Evolutionary conservation across 768 basidiomycete genomes (phyloP), one percentile per base, ranked within the genome.

Genomic region (Podaxis sp.): DNA sequence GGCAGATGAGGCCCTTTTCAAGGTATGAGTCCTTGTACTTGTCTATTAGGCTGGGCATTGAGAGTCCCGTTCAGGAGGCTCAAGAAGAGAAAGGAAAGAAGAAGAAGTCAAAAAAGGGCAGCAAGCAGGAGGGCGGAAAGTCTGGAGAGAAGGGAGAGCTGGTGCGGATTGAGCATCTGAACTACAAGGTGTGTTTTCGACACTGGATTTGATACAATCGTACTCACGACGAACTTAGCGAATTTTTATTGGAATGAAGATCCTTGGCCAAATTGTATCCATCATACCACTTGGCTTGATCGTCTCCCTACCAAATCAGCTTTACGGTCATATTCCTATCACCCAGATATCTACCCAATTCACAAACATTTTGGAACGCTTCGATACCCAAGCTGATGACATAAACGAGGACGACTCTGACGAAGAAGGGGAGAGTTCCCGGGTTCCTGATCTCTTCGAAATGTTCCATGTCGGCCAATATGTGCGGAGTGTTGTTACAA

Each of bases 231-330:
- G 65, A n/a, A 68, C 41, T 26, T 68, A 96, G 93, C 87, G 94
- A 67, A 78, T 97, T 12, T 76, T 80, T 49, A 78, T 87, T 38
- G 96, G 95, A 40, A 95, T 94, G 84, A 94, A 88, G 71, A 82
- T 98, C 22, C 78, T 99, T 38, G 89, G 88, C n/a, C 91, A 95
- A 76, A 84, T 99, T 56, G 82, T 93, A 67, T 84, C 90, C 28
- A 84, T 99, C 57, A 87, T 93, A 65, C 92, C 96, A 11, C 86
- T 99, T 38, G 90, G 93, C 50, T 83, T 99, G 63, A 84, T 99
- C 62, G 80, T 99, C 30, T 98, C 96, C 17, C 82, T 99, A n/a
- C 96, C 97, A 17, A 93, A 96, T 69, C 96, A 98, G 75, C 86
- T 99, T 41, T 84, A 92, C 67, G 97, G 86, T 8, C 95, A 99